These are phyloP conservation scores for Teunomyces cretensis DNA, from an alignment of 805 yeast genomes.

Conservation along the genomic window DNA sequence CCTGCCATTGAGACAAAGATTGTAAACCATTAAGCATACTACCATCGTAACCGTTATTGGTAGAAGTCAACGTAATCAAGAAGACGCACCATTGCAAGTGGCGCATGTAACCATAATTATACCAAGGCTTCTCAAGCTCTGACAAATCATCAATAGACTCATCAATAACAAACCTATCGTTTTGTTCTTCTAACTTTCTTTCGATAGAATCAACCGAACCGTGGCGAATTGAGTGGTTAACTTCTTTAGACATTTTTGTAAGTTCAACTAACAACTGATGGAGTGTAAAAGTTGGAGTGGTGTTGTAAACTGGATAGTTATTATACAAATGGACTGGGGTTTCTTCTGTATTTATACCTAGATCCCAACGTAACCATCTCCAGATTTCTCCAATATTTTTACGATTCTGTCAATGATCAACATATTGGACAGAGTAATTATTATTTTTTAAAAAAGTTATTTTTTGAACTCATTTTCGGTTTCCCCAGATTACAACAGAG, in stretches of 20 bases:
- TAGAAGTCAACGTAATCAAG: constrained; percentile 45
- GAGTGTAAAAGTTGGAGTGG: background rate
- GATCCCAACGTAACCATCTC: background rate
- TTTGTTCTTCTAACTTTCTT: background rate
- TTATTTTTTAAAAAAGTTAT: background rate
- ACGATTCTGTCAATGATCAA: background rate
- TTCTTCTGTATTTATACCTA: background rate
- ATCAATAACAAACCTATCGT: background rate
- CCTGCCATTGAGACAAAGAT: constrained; percentile 41
- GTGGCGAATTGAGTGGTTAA: background rate
- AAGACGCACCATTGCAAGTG: constrained; percentile 37
- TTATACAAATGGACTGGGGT: background rate
- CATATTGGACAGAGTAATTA: background rate
- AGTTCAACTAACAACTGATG: background rate
- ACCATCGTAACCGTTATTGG: constrained; percentile 35
- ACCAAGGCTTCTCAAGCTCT: constrained; percentile 26
- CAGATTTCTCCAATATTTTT: background rate
- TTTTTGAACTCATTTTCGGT: background rate
- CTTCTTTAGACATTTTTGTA: background rate
- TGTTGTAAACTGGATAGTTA: background rate
- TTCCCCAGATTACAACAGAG: background rate
- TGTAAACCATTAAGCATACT: constrained; percentile 51
- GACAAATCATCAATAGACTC: constrained; percentile 5
- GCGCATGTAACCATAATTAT: constrained; percentile 36
- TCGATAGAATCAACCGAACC: constrained; percentile 3